Base-by-base conservation (phyloP, 2,329 filamentous ascomycete genomes). In the Zelopaecilomyces penicillatus region DNA sequence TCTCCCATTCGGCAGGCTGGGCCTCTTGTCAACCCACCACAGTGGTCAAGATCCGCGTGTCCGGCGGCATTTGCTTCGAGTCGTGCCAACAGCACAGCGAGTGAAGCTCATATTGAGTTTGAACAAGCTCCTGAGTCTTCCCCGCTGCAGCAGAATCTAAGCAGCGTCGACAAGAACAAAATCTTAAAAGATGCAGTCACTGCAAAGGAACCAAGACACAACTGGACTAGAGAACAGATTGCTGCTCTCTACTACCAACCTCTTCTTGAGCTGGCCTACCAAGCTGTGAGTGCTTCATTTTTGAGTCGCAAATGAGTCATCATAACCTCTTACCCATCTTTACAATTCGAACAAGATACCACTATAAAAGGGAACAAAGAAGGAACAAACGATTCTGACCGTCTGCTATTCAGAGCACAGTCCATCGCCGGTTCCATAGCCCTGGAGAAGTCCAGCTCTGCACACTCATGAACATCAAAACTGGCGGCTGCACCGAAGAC, bases 401-500 rank as follows among this genome's bases (percentile, higher is more conserved):
- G 26, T 34, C 19, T 19, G 19, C 19, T 19, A 19, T 19, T 19
- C 39, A 93, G 87, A 81, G 79, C 52, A 77, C 75, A 32, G 70
- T 95, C 46, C 89, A 95, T 66, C 82, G 87, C 38, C 83, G 84
- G 55, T 94, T 94, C 70, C 89, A 95, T 67, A 78, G 86, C 58
- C 86, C 89, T 5, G 74, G 82, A 39, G 82, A 87, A 29, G 87
- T 95, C 51, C 89, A 95, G 66, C 84, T 95, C 66, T 95, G 89
- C 70, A 95, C 89, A 0, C 74, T 95, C 47, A 94, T 95, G 86
- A 95, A 94, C 73, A 95, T 95, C 72, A 95, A 95, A 64, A 94
- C 87, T 6, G 89, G 89, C 44, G 89, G 89, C 39, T 95, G 89
- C 67, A 88, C 80, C 55, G 89, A 95, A 65, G 89, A 95, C 66